Base-by-base conservation (phyloP, 345 rosid species). In the Litchi chinensis region DNA sequence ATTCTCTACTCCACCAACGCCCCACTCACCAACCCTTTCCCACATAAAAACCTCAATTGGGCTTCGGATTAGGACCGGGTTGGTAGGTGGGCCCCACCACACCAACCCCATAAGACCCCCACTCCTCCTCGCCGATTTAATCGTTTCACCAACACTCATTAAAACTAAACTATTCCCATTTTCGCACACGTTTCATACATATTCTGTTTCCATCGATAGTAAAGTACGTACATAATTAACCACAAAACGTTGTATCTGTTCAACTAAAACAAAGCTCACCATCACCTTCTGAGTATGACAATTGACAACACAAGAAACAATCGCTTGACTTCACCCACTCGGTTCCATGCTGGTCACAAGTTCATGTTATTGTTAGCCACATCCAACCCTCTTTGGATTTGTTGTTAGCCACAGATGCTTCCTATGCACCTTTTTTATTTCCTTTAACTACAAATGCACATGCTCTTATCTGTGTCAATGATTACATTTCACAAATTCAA, bases 101-200 rank as follows among this genome's bases (percentile, higher is more conserved):
- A 50, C 81, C 70, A 11, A 71, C 70, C 67, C 50, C 41, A 2
- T 12, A 1, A 4, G 10, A 0, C 24, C 8, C 8, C 60, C 54
- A 5, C 52, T 32, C 24, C 8, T 46, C 76, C 76, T 63, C 81
- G 76, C 72, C 71, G 67, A 70, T 77, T 77, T 57, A 39, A 73
- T 73, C 76, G 76, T 59, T 54, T 32, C 16, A 50, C 26, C 44
- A 32, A 10, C 64, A 5, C 37, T 32, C 64, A 8, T 2, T 9
- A 0, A 46, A 46, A 7, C 11, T 46, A 46, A 41, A 41, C 9
- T 41, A 32, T 32, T 32, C 52, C 52, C 52, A 46, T 0, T 46
- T 3, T 11, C 0, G 52, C 52, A 46, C 52, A 32, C 37, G 3
- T 32, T 32, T 3, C 52, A 46, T 46, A 46, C 1, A 44, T 46